Percentiles rank a stretch among this genome's conserved stretches.
phyloP scores from a whole-genome alignment of 1,139 yeast genomes.

The Suhomyces wounanorum region DNA sequence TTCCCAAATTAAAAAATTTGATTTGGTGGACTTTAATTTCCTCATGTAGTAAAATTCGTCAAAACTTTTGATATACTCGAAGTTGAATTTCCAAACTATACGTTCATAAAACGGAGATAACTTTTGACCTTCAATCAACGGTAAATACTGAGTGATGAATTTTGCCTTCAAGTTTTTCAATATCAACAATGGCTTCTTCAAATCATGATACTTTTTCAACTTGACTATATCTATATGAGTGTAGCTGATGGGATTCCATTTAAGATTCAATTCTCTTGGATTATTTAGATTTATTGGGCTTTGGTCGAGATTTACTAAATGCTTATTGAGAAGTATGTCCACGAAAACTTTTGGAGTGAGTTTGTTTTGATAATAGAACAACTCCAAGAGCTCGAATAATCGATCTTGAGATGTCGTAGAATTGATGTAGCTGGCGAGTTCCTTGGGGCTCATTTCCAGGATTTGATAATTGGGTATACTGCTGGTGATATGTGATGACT shows the following conservation, averaged over 20 bases:
- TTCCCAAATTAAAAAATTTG: conserved; percentile 47
- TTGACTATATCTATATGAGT: conserved; percentile 33
- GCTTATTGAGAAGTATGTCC: conserved; percentile 32
- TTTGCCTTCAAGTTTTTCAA: conserved; percentile 33
- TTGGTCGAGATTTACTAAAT: conserved; percentile 23
- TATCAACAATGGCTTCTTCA: conserved; percentile 34
- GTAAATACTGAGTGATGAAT: conserved; percentile 29
- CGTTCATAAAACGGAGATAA: conserved; percentile 44
- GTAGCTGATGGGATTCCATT: conserved; percentile 21
- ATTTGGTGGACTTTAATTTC: conserved; percentile 24
- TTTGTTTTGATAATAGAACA: conserved; percentile 30
- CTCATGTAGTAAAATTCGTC: conserved; percentile 31
- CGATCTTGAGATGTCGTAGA: conserved; percentile 25
- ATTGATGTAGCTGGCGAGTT: conserved; percentile 25
- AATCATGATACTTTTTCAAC: conserved; percentile 38
- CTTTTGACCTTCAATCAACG: conserved; percentile 26
- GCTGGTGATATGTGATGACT: conserved; percentile 15
- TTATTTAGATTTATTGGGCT: conserved; percentile 24
- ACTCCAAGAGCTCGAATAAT: conserved; percentile 30
- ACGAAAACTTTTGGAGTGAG: conserved; percentile 29
- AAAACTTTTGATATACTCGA: conserved; percentile 33
- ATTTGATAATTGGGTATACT: conserved; percentile 12
- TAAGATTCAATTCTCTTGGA: conserved; percentile 11
- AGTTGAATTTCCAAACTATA: conserved; percentile 45
- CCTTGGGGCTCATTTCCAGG: conserved; percentile 22